Percentiles rank a stretch among this genome's conserved stretches.
phyloP scores from a whole-genome alignment of 148 eudicot species.

The Rhododendron kiyosumense region DNA sequence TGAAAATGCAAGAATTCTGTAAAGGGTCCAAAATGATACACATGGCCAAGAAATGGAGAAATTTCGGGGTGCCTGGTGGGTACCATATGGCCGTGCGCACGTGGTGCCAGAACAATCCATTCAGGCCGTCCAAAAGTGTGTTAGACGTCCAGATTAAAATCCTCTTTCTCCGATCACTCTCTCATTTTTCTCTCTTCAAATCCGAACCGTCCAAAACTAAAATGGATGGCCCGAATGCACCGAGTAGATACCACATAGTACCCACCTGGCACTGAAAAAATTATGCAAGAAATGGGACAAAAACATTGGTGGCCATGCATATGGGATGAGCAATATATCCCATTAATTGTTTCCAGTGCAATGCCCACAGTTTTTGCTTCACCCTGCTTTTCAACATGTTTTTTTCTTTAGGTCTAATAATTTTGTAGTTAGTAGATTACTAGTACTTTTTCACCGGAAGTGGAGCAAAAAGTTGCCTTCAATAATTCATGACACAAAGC shows the following conservation, averaged over 20 bases:
- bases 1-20: not conserved
- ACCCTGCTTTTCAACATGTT: constrained; percentile 7
- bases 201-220: no score
- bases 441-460: not conserved
- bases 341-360: not conserved
- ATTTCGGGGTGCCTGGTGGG: no score
- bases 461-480: not conserved
- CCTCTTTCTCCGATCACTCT: no score
- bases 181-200: no score
- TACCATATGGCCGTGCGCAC: no score
- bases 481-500: not conserved
- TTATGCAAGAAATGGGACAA: not conserved
- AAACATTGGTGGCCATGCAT: not conserved
- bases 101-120: no score
- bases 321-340: not conserved
- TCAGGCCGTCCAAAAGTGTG: no score
- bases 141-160: no score
- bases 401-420: not conserved
- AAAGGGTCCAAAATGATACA: not conserved
- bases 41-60: not conserved
- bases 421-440: not conserved
- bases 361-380: not conserved
- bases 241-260: no score
- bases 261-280: no score
- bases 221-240: no score